A percentile compares a stretch with the other conserved stretches of the same genome.
These are phyloP conservation scores for Lavandula angustifolia DNA, from an alignment of 257 asterid genomes.

Conservation along the genomic window DNA sequence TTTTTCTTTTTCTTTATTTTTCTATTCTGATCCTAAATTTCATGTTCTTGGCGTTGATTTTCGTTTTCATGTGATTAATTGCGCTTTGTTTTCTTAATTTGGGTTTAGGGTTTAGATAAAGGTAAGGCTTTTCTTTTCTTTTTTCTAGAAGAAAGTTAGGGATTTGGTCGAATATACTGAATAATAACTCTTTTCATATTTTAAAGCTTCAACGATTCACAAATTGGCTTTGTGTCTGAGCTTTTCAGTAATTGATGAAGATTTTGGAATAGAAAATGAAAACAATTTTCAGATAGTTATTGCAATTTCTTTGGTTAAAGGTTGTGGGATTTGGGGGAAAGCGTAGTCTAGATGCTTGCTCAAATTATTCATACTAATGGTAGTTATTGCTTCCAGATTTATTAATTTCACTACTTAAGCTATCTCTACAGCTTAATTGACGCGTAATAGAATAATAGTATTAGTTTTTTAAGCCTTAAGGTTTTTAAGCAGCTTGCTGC, in stretches of 20 bases:
- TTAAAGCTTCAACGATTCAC: neutral
- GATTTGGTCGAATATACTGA: slow-evolving; percentile 16
- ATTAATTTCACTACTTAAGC: neutral
- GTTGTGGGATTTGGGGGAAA: neutral
- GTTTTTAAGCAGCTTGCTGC: slow-evolving; percentile 2
- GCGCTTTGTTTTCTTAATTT: slow-evolving; percentile 5
- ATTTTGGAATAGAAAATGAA: neutral
- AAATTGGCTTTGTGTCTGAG: neutral
- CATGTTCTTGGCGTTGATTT: neutral
- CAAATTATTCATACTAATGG: neutral
- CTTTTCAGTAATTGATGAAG: neutral
- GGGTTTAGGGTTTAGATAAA: neutral
- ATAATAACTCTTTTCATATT: too few species aligned
- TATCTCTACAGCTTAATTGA: neutral
- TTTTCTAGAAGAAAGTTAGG: neutral
- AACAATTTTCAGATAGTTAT: neutral
- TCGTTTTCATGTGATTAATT: neutral
- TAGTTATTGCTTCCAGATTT: neutral
- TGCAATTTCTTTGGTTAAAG: neutral
- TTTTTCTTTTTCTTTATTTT: neutral
- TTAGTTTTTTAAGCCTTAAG: neutral
- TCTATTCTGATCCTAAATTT: neutral
- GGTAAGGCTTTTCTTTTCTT: neutral
- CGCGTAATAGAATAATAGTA: neutral
- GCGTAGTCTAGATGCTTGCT: neutral